Conservation (phyloP, 805 yeast species). For the Starmerella scarabaei region DNA sequence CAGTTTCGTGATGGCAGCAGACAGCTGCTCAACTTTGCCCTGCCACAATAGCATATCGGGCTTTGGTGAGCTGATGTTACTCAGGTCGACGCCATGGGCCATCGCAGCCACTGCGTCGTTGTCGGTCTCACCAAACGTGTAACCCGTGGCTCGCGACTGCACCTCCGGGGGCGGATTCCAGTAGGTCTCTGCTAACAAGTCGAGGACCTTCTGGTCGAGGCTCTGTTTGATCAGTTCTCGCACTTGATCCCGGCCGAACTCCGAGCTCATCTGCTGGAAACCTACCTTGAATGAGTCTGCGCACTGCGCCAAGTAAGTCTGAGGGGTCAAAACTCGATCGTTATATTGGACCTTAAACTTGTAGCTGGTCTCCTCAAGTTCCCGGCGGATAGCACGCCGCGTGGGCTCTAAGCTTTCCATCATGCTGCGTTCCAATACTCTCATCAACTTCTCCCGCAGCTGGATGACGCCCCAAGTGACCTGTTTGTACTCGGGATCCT, state of each 20-base stretch:
- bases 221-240: conserved; percentile 66
- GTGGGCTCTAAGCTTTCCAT: conserved; percentile 80
- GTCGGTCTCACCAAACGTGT: neutral
- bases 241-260: conserved; percentile 72
- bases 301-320: conserved; percentile 83
- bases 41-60: conserved; percentile 77
- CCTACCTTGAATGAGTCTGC: conserved; percentile 75
- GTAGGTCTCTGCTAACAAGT: conserved; percentile 74
- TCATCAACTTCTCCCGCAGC: conserved; percentile 68
- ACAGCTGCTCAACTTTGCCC: conserved; percentile 67
- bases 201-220: conserved; percentile 79
- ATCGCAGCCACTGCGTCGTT: neutral
- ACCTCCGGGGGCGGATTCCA: conserved; percentile 57
- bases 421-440: conserved; percentile 82
- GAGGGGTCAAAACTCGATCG: conserved; percentile 87
- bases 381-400: conserved; percentile 69
- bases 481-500: conserved; percentile 41
- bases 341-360: conserved; percentile 93
- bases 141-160: neutral
- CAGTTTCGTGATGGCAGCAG: conserved; percentile 73
- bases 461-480: conserved; percentile 65
- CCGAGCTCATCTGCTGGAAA: conserved; percentile 72
- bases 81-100: conserved; percentile 32
- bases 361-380: conserved; percentile 84
- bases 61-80: conserved; percentile 42